Conservation (phyloP, 257 asterid genomes). For the Fraxinus quadrangulata region DNA sequence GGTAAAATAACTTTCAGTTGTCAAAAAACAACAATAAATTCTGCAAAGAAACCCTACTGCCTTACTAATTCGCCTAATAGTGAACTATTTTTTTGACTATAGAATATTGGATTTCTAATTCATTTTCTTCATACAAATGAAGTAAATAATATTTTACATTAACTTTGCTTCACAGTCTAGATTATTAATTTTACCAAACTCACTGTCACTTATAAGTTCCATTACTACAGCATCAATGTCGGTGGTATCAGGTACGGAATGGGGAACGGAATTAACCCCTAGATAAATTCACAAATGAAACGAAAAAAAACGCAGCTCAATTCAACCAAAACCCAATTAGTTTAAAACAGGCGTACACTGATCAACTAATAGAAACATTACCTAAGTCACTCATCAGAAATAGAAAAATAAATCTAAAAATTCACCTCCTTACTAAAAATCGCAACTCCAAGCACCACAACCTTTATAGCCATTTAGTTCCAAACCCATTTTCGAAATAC, state of each 20-base stretch:
- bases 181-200: not conserved
- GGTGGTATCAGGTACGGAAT: not conserved
- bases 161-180: not conserved
- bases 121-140: not conserved
- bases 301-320: slow-evolving; percentile 16
- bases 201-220: not conserved
- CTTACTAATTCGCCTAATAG: not conserved
- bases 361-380: not conserved
- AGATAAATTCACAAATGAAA: not conserved
- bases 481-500: slow-evolving; percentile 1
- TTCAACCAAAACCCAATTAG: slow-evolving; percentile 10
- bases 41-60: not conserved
- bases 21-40: not conserved
- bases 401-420: not conserved
- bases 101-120: not conserved
- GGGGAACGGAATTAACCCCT: slow-evolving; percentile 12
- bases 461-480: not conserved
- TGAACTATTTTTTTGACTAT: not conserved
- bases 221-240: not conserved
- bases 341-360: not conserved
- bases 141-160: not conserved
- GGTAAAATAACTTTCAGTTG: not conserved
- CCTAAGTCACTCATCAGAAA: not conserved
- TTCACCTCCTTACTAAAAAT: not conserved
- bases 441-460: not conserved